Evolutionary conservation across 495 filamentous ascomycete species (phyloP).

Genomic region (Hypoxylon fuscum): DNA sequence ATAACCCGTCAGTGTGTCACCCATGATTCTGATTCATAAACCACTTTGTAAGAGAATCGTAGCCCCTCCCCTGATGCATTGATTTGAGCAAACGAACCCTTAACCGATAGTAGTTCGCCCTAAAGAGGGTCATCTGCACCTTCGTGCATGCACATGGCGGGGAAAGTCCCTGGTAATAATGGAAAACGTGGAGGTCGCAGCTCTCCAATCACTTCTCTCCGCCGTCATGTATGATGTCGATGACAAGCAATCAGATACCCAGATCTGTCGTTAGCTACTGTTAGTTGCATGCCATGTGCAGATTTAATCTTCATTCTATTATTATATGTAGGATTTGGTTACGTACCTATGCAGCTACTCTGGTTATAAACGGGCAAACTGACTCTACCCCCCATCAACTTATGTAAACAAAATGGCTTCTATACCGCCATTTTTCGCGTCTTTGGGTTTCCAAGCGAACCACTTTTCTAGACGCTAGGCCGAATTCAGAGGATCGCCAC

Average conservation of each 20-base stretch:
- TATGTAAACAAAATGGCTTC: no score
- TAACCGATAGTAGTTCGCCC: conserved; percentile 38
- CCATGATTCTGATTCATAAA: conserved; percentile 7
- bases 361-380: no score
- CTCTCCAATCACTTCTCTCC: conserved; percentile 30
- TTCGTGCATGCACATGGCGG: conserved; percentile 43
- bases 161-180: conserved; percentile 41
- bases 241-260: conserved; percentile 11
- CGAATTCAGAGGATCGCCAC: no score
- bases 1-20: conserved; percentile 25
- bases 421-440: no score
- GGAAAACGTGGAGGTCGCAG: conserved; percentile 48
- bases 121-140: conserved; percentile 46
- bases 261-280: conserved; percentile 13
- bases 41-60: conserved; percentile 9
- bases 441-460: no score
- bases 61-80: no score
- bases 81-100: conserved; percentile 29
- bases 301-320: conserved; percentile 10
- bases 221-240: conserved; percentile 31
- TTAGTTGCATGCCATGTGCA: conserved; percentile 10
- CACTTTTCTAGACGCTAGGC: no score
- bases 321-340: no score
- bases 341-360: not conserved
- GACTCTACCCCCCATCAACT: no score